Evolutionary conservation across 2,329 filamentous ascomycete genomes (phyloP).

Genomic region (Penicillium concentricum): DNA sequence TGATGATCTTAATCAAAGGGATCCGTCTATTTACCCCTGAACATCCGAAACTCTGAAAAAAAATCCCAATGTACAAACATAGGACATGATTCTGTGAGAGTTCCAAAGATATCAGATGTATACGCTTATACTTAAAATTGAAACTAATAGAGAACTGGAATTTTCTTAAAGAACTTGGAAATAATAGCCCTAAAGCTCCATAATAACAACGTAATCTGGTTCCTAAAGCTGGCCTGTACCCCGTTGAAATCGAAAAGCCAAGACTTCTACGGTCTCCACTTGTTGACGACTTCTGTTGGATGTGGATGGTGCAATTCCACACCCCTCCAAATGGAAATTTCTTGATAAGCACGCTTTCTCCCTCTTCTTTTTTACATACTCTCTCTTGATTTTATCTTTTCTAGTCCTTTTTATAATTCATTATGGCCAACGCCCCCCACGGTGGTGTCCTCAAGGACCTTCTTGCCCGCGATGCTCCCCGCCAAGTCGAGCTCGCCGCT

Average conservation of each 20-base stretch:
- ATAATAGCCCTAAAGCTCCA: not conserved
- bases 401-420: conserved; percentile 11
- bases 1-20: not conserved
- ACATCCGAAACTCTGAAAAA: conserved; percentile 3
- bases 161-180: not conserved
- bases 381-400: conserved; percentile 5
- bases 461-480: conserved; percentile 84
- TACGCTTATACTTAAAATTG: no score
- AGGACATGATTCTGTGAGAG: not conserved
- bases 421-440: conserved; percentile 63
- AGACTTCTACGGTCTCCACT: conserved; percentile 18
- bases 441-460: conserved; percentile 98
- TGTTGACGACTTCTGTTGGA: conserved; percentile 20
- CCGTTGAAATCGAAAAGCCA: conserved; percentile 9
- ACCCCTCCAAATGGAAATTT: conserved; percentile 8
- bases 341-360: conserved; percentile 8
- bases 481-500: conserved; percentile 71
- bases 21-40: conserved; percentile 19
- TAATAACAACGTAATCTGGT: no score
- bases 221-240: not conserved
- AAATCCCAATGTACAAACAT: not conserved
- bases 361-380: conserved; percentile 1
- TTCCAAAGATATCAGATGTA: not conserved
- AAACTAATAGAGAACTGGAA: no score
- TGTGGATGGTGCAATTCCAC: conserved; percentile 5